phyloP scores from a whole-genome alignment of 306 rosid genomes.

The Trifolium subterraneum region DNA sequence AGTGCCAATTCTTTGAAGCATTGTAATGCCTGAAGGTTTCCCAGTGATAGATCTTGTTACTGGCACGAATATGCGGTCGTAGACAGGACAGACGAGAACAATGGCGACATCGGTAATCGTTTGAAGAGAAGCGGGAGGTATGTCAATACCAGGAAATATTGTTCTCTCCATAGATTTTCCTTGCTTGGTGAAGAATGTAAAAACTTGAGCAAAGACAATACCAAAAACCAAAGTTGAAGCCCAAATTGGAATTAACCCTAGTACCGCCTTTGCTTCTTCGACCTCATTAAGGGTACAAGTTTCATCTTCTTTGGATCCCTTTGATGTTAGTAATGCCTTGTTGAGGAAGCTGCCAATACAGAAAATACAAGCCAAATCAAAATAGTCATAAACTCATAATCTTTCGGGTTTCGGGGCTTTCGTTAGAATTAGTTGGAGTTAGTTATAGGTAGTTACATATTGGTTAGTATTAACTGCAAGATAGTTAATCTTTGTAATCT shows the following conservation, averaged over 20 bases:
- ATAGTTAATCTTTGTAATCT: no score
- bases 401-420: background rate
- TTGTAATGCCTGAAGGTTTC: conserved; percentile 10
- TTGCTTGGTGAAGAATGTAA: conserved; percentile 54
- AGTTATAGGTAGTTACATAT: no score
- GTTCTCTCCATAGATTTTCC: conserved; percentile 59
- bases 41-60: conserved; percentile 55
- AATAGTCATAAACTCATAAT: background rate
- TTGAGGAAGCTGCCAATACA: conserved; percentile 47
- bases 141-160: conserved; percentile 46
- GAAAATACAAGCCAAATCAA: background rate
- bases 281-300: conserved; percentile 43
- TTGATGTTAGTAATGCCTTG: conserved; percentile 44
- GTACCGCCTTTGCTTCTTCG: conserved; percentile 54
- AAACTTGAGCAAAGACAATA: conserved; percentile 45
- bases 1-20: background rate
- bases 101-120: background rate
- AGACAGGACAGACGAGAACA: conserved; percentile 52
- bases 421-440: no score
- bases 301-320: conserved; percentile 37
- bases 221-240: conserved; percentile 44
- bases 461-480: no score
- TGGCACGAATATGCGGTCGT: conserved; percentile 65
- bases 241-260: conserved; percentile 58
- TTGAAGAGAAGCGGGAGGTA: conserved; percentile 77